Percentiles rank a stretch among this genome's conserved stretches.
phyloP scores from a whole-genome alignment of 2,329 filamentous ascomycete genomes.

The Cladophialophora bantiana region DNA sequence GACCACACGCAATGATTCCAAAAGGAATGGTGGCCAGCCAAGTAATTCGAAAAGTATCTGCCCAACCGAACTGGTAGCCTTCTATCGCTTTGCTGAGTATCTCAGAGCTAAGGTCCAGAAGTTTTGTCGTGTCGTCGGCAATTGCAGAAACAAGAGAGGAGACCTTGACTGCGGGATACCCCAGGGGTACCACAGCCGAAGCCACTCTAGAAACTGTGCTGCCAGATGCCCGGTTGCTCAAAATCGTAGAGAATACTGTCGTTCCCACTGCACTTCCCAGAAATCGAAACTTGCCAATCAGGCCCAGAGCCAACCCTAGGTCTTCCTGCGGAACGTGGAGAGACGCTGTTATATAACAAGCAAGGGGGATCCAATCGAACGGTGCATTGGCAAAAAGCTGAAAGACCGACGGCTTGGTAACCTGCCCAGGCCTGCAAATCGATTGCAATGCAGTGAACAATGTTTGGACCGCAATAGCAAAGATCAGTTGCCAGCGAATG shows the following conservation, averaged over 20 bases:
- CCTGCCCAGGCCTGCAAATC: neutral
- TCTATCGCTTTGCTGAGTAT: constrained; percentile 46
- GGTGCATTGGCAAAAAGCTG: constrained; percentile 15
- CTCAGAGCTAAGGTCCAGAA: constrained; percentile 41
- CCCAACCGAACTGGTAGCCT: constrained; percentile 50
- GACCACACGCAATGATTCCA: constrained; percentile 21
- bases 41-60: constrained; percentile 53
- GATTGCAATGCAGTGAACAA: neutral
- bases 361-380: constrained; percentile 16
- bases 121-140: constrained; percentile 42
- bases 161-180: constrained; percentile 47
- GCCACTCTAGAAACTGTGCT: neutral
- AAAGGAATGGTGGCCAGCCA: constrained; percentile 41
- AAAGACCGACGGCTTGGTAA: constrained; percentile 10
- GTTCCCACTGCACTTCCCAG: constrained; percentile 38
- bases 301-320: constrained; percentile 39
- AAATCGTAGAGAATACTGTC: constrained; percentile 39
- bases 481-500: constrained; percentile 9
- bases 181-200: constrained; percentile 48
- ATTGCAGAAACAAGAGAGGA: constrained; percentile 46
- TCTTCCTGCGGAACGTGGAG: constrained; percentile 36
- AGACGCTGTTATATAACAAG: constrained; percentile 10
- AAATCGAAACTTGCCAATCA: constrained; percentile 37
- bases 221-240: constrained; percentile 22
- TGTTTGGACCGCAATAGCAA: constrained; percentile 14